phyloP scores from a whole-genome alignment of 192 early-diverging fungal species.

The Backusella morwellensis region DNA sequence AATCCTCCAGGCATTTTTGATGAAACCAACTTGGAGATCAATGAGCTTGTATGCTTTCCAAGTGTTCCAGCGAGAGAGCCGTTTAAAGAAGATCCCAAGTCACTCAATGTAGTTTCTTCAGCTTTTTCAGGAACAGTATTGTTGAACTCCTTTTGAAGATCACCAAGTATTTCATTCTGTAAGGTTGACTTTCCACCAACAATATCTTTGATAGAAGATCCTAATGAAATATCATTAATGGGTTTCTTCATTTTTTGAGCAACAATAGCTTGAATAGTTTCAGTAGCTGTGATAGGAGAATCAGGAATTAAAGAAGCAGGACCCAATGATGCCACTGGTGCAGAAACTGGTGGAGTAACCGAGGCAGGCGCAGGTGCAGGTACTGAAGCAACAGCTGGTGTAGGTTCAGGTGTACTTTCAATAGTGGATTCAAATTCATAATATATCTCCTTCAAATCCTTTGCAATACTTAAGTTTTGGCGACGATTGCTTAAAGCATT shows the following conservation, averaged over 20 bases:
- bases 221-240: constrained; percentile 63
- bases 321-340: constrained; percentile 34
- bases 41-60: constrained; percentile 74
- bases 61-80: constrained; percentile 61
- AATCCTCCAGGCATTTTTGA: constrained; percentile 94
- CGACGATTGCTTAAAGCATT: constrained; percentile 90
- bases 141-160: constrained; percentile 90
- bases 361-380: constrained; percentile 43
- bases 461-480: constrained; percentile 83
- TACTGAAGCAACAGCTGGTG: constrained; percentile 45
- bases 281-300: constrained; percentile 75
- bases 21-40: constrained; percentile 77
- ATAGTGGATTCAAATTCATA: constrained; percentile 79
- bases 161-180: constrained; percentile 96
- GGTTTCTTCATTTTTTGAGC: constrained; percentile 91
- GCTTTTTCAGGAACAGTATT: constrained; percentile 83
- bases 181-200: constrained; percentile 97
- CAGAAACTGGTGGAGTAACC: constrained; percentile 38
- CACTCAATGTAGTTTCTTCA: constrained; percentile 84
- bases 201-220: constrained; percentile 89
- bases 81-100: constrained; percentile 69
- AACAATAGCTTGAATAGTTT: constrained; percentile 79
- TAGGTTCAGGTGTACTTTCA: constrained; percentile 46
- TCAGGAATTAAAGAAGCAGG: constrained; percentile 69
- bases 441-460: constrained; percentile 93